These are phyloP conservation scores for Coemansia asiatica DNA, from an alignment of 192 early-diverging fungal genomes.

Conservation along the genomic window DNA sequence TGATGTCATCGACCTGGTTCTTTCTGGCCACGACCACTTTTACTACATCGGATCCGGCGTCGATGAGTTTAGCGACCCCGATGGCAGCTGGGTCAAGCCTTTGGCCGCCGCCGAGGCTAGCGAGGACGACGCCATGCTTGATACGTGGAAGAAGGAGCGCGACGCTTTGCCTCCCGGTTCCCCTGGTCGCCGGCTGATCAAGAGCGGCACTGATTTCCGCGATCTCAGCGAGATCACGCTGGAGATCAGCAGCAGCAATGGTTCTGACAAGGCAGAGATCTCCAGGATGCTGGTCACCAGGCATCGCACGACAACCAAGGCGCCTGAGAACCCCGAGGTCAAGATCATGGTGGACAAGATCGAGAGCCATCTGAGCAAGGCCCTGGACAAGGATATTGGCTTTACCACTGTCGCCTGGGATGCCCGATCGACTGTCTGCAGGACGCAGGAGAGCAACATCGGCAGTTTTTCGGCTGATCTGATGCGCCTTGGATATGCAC, in stretches of 20 bases:
- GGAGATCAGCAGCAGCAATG: slow-evolving; percentile 14
- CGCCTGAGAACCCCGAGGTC: slow-evolving; percentile 45
- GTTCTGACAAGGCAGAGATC: neutral
- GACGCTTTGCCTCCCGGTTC: slow-evolving; percentile 9
- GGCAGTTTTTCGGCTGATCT: slow-evolving; percentile 66
- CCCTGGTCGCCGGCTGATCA: slow-evolving; percentile 57
- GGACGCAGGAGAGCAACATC: slow-evolving; percentile 62
- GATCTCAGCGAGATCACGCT: slow-evolving; percentile 59
- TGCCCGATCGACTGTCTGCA: slow-evolving; percentile 59
- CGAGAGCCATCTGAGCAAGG: slow-evolving; percentile 48
- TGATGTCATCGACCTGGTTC: slow-evolving; percentile 64
- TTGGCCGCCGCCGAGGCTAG: slow-evolving; percentile 7
- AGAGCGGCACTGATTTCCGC: slow-evolving; percentile 70
- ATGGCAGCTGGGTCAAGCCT: neutral
- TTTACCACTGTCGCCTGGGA: slow-evolving; percentile 58
- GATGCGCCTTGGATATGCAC: slow-evolving; percentile 57
- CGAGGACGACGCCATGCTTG: slow-evolving; percentile 40
- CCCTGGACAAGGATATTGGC: slow-evolving; percentile 59
- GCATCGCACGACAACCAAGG: slow-evolving; percentile 39
- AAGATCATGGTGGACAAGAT: slow-evolving; percentile 55
- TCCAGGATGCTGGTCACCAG: slow-evolving; percentile 44
- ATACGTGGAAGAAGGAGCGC: slow-evolving; percentile 49
- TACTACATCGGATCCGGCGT: slow-evolving; percentile 61
- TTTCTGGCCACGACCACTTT: slow-evolving; percentile 73
- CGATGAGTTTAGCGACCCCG: slow-evolving; percentile 28